Base-by-base conservation (phyloP, 139 green algal genomes). In the Protoeuglena noctilucae region DNA sequence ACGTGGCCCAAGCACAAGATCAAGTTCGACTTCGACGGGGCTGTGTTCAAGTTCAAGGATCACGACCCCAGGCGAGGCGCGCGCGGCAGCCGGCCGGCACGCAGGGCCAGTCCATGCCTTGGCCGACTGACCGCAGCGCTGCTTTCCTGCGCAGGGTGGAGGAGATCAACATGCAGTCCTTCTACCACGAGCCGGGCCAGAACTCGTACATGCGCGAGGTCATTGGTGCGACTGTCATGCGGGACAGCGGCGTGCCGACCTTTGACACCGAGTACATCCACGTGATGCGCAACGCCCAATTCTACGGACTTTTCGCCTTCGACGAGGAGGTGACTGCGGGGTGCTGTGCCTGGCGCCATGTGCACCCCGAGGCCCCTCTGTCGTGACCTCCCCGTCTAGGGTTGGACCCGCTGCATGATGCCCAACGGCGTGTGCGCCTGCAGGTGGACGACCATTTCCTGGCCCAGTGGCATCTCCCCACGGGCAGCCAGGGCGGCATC, bases 1-100 rank as follows among this genome's bases (percentile, higher is more conserved):
- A 45, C 54, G 18, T 93, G 77, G 72, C 66, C 74, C 25, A 94
- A 94, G 57, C 79, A 74, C 7, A 94, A 93, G 57, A 43, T 55
- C 21, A 55, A 55, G 49, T 23, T 67, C 25, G 60, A 67, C 47
- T 67, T 67, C 26, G 23, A 57, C 28, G 53, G 60, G 9, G 28
- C 28, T 19, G 25, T 27, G 9, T 67, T 69, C 57, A 26, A 28
- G 14, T 65, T 30, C 18, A 23, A 22, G 21, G 50, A 64, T 9
- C 4, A 5, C 24, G 28, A 60, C 7, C 21, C 4, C 18, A n/a
- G n/a, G n/a, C n/a, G n/a, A n/a, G n/a, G n/a, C n/a, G n/a, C n/a
- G n/a, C n/a, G n/a, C n/a, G n/a, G n/a, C n/a, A n/a, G n/a, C n/a
- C n/a, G n/a, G n/a, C n/a, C n/a, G n/a, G n/a, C n/a, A n/a, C n/a